Percentiles rank a stretch among this genome's conserved stretches.
phyloP scores from a whole-genome alignment of 768 basidiomycete genomes.

The Antrodiella citrinella region DNA sequence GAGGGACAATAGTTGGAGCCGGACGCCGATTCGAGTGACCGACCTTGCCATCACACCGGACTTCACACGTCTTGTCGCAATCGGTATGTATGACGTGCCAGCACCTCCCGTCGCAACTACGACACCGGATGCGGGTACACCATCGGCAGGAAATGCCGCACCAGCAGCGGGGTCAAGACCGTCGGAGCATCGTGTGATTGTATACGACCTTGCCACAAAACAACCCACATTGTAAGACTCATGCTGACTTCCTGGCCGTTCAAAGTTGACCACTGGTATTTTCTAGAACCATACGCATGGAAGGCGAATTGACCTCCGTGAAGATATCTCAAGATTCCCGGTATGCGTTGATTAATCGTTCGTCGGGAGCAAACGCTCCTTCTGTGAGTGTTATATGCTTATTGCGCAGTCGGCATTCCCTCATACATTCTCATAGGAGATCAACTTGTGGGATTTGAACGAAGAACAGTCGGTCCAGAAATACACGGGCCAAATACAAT shows the following conservation, averaged over 20 bases:
- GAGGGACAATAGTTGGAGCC: constrained; percentile 54
- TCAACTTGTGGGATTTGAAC: constrained; percentile 80
- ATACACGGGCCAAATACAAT: constrained; percentile 82
- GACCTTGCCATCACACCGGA: constrained; percentile 87
- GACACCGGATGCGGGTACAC: constrained; percentile 9
- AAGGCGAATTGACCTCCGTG: constrained; percentile 83
- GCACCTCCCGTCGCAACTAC: constrained; percentile 13
- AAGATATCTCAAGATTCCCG: constrained; percentile 81
- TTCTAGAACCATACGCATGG: constrained; percentile 52
- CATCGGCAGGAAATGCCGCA: constrained; percentile 20
- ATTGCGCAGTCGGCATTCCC: neutral
- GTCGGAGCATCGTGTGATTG: constrained; percentile 57
- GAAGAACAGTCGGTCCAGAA: constrained; percentile 64
- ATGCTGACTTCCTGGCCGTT: constrained; percentile 2
- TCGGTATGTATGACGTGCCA: constrained; percentile 54
- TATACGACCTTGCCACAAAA: constrained; percentile 69
- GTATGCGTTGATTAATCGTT: constrained; percentile 79
- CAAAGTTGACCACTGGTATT: neutral
- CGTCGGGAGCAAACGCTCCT: constrained; percentile 63
- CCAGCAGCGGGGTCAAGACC: constrained; percentile 27
- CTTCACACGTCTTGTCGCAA: constrained; percentile 73
- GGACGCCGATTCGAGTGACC: constrained; percentile 70
- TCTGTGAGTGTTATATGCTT: constrained; percentile 12
- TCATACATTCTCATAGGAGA: constrained; percentile 48
- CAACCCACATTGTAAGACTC: constrained; percentile 56